phyloP scores from a whole-genome alignment of 2,329 filamentous ascomycete genomes.

The Exophiala viscosa region DNA sequence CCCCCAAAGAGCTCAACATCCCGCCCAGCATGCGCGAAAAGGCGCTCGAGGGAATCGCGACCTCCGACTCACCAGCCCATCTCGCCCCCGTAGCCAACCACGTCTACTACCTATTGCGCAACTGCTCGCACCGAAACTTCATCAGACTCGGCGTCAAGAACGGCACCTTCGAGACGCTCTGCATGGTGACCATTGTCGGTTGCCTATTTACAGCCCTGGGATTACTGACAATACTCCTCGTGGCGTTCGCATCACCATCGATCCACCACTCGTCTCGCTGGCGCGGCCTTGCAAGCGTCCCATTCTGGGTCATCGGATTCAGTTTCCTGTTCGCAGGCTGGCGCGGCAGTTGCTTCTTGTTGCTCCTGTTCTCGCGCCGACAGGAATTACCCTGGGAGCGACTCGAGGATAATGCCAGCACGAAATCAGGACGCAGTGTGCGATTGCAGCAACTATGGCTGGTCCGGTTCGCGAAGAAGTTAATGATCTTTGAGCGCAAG shows the following conservation, averaged over 20 bases:
- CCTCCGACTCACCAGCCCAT: constrained; percentile 5
- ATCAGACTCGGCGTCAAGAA: constrained; percentile 23
- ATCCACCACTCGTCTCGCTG: constrained; percentile 20
- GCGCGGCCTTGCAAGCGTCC: constrained; percentile 15
- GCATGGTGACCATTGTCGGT: constrained; percentile 22
- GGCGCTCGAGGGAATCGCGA: constrained; percentile 6
- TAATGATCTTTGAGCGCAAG: constrained; percentile 22
- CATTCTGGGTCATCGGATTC: constrained; percentile 14
- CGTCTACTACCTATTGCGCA: constrained; percentile 21
- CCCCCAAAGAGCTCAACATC: constrained; percentile 18
- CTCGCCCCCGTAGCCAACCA: constrained; percentile 17
- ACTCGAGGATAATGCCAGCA: constrained; percentile 3
- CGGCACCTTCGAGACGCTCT: constrained; percentile 22
- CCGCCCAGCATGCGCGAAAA: constrained; percentile 12
- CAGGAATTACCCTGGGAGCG: constrained; percentile 23
- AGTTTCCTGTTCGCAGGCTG: constrained; percentile 19
- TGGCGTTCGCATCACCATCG: constrained; percentile 20
- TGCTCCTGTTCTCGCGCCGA: constrained; percentile 20
- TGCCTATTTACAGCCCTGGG: constrained; percentile 13
- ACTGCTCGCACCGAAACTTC: constrained; percentile 24
- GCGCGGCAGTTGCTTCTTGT: constrained; percentile 17
- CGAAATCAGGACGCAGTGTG: not conserved
- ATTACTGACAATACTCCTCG: constrained; percentile 15
- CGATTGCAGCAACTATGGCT: not conserved
- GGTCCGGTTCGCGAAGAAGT: constrained; percentile 9